phyloP scores from a whole-genome alignment of 169 alveolate genomes.

The Babesia sp. region DNA sequence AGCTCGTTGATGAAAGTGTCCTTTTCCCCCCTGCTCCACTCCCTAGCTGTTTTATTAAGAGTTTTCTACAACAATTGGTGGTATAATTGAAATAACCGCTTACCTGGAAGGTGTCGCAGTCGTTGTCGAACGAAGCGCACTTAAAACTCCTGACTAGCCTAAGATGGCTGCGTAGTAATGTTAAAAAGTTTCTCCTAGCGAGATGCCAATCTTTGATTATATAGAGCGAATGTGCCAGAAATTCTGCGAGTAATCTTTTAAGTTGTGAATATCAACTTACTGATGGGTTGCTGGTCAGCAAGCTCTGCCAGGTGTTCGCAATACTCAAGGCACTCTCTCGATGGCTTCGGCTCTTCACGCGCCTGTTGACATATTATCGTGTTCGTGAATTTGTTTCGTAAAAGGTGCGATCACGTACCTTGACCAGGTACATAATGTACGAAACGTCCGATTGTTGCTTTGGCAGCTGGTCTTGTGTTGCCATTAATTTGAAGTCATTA shows the following conservation, averaged over 20 bases:
- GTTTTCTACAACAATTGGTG: slow-evolving; percentile 9
- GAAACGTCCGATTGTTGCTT: slow-evolving; percentile 43
- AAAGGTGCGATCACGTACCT: slow-evolving; percentile 4
- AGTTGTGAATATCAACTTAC: slow-evolving; percentile 15
- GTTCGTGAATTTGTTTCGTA: background rate
- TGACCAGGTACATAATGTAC: slow-evolving; percentile 36
- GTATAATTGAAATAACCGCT: background rate
- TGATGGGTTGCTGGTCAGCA: slow-evolving; percentile 5
- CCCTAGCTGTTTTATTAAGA: slow-evolving; percentile 40
- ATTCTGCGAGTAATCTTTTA: slow-evolving; percentile 4
- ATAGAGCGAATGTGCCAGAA: slow-evolving; percentile 33
- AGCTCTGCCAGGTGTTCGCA: slow-evolving; percentile 29
- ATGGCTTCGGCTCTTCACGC: slow-evolving; percentile 15
- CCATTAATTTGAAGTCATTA: slow-evolving; percentile 47
- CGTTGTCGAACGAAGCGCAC: slow-evolving; percentile 49
- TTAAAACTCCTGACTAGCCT: slow-evolving; percentile 40
- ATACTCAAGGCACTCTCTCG: slow-evolving; percentile 39
- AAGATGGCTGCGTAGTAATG: slow-evolving; percentile 41
- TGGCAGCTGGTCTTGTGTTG: slow-evolving; percentile 48
- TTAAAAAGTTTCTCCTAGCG: slow-evolving; percentile 34
- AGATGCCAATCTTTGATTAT: slow-evolving; percentile 66
- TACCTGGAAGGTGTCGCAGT: slow-evolving; percentile 61
- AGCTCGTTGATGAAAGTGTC: slow-evolving; percentile 52
- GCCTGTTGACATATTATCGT: slow-evolving; percentile 12
- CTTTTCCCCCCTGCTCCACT: slow-evolving; percentile 54